A percentile compares a stretch with the other conserved stretches of the same genome.
Evolutionary conservation across 2,329 filamentous ascomycete species (phyloP).

Genomic region (Daldinia sp.): DNA sequence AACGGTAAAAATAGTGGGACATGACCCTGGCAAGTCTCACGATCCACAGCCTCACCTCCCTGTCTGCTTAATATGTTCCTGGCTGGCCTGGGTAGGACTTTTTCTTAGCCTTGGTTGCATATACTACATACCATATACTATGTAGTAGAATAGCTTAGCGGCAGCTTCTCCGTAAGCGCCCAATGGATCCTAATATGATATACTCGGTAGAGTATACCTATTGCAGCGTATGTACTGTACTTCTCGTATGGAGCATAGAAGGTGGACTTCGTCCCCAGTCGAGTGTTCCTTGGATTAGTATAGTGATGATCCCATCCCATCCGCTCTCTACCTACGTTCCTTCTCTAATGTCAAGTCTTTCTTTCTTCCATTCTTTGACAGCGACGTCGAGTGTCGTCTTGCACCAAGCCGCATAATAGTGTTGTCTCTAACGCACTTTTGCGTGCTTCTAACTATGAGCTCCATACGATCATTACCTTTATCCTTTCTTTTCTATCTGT

Average conservation of each 20-base stretch:
- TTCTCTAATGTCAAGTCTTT: slow-evolving; percentile 31
- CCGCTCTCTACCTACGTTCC: slow-evolving; percentile 23
- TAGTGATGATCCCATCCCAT: slow-evolving; percentile 16
- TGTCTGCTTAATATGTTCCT: slow-evolving; percentile 3
- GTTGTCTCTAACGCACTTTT: slow-evolving; percentile 18
- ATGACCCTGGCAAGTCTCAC: slow-evolving; percentile 26
- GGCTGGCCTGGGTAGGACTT: slow-evolving; percentile 18
- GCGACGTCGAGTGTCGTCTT: slow-evolving; percentile 30
- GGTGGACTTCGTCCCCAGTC: slow-evolving; percentile 29
- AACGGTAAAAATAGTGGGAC: slow-evolving; percentile 14
- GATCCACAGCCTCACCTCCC: slow-evolving; percentile 39
- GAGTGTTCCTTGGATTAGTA: slow-evolving; percentile 16
- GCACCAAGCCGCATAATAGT: slow-evolving; percentile 24
- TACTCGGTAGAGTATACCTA: slow-evolving; percentile 14
- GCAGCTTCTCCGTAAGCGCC: slow-evolving; percentile 27
- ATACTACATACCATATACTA: too few relatives aligned
- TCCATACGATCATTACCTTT: slow-evolving; percentile 40
- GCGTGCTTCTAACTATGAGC: slow-evolving; percentile 41
- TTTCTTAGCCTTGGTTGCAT: slow-evolving; percentile 4
- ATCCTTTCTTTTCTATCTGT: slow-evolving; percentile 46
- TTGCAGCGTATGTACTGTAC: slow-evolving; percentile 31
- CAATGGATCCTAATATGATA: slow-evolving; percentile 19
- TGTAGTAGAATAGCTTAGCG: slow-evolving; percentile 13
- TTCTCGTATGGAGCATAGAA: slow-evolving; percentile 10
- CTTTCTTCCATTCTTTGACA: slow-evolving; percentile 19